Percentiles rank a stretch among this genome's conserved stretches.
Evolutionary conservation across 176 grass and related monocot species (phyloP).

Genomic region (barley (Hordeum vulgare)): DNA sequence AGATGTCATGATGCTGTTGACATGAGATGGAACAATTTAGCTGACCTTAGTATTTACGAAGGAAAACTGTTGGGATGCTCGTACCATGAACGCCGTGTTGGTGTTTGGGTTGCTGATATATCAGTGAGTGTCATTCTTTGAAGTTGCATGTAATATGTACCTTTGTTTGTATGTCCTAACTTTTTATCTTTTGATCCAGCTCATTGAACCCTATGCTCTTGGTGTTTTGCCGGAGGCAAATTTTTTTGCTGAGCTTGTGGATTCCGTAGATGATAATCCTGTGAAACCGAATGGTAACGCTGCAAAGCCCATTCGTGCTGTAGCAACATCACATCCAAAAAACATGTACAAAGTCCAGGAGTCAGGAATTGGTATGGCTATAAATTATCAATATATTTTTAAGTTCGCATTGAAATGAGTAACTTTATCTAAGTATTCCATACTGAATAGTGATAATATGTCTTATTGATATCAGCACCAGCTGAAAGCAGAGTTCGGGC

Average conservation of each 20-base stretch:
- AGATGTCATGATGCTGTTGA: conserved; percentile 85
- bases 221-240: conserved; percentile 67
- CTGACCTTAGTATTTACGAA: conserved; percentile 96
- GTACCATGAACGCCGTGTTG: conserved; percentile 59
- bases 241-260: conserved; percentile 45
- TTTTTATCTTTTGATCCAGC: conserved; percentile 38
- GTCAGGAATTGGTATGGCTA: conserved; percentile 28
- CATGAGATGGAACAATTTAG: conserved; percentile 86
- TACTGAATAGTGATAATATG: neutral
- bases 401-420: neutral
- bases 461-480: conserved; percentile 25
- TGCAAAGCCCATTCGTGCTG: conserved; percentile 25
- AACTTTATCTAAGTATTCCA: neutral
- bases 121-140: conserved; percentile 56
- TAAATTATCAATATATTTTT: conserved; percentile 12
- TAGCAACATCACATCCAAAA: conserved; percentile 35
- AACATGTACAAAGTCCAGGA: conserved; percentile 36
- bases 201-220: conserved; percentile 92
- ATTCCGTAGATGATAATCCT: conserved; percentile 45
- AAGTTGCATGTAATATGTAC: neutral
- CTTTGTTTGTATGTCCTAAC: conserved; percentile 26
- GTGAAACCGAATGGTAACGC: conserved; percentile 28
- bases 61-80: conserved; percentile 97
- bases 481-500: conserved; percentile 45
- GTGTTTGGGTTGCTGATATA: conserved; percentile 96